Percentiles rank a stretch among this genome's conserved stretches.
Evolutionary conservation across 2,329 filamentous ascomycete species (phyloP).

Genomic region (Rhynchosporium graminicola): DNA sequence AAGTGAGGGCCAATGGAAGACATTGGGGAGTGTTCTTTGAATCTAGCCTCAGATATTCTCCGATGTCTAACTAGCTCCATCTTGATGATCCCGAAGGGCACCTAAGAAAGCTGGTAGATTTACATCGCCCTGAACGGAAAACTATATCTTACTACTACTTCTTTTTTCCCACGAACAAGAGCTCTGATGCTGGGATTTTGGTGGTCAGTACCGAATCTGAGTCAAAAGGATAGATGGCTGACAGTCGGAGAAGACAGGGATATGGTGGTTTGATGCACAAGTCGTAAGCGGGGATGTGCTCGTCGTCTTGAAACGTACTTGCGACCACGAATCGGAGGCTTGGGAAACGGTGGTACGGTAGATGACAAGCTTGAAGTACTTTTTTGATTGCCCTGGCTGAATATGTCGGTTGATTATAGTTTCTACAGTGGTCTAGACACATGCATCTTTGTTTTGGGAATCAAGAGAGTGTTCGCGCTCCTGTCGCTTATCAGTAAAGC

Average conservation of each 20-base stretch:
- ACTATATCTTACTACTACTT: neutral
- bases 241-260: neutral
- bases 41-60: neutral
- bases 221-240: neutral
- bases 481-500: too few relatives aligned
- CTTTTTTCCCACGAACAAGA: neutral
- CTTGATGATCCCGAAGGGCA: neutral
- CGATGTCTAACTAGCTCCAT: too few relatives aligned
- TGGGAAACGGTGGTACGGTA: neutral
- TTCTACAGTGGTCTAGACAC: neutral
- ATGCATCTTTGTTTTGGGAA: neutral
- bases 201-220: neutral
- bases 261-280: neutral
- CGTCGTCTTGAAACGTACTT: constrained; percentile 8
- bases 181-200: neutral
- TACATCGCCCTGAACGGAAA: neutral
- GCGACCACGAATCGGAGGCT: neutral
- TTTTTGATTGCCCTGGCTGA: neutral
- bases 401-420: neutral
- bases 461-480: too few relatives aligned
- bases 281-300: constrained; percentile 9
- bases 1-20: neutral
- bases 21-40: neutral
- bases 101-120: neutral
- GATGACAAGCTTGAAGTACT: neutral